Percentiles rank a stretch among this genome's conserved stretches.
phyloP scores from a whole-genome alignment of 345 rosid species.

The Gossypium mustelinum region DNA sequence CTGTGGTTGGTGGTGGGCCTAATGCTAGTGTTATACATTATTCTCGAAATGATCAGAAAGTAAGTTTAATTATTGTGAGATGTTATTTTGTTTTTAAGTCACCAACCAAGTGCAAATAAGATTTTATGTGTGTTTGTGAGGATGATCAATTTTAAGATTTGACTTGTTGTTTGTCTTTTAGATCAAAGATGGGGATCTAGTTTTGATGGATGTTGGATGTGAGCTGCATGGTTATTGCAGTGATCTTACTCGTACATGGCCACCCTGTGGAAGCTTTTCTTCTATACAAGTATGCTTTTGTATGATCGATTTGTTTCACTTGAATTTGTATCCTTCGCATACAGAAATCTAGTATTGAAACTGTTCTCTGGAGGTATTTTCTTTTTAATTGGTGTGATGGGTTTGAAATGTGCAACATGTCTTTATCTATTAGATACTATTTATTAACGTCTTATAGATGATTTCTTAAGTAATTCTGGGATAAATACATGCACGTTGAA shows the following conservation, averaged over 20 bases:
- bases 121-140: slow-evolving; percentile 3
- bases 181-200: slow-evolving; percentile 83
- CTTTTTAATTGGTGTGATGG: neutral
- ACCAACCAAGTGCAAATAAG: neutral
- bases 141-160: neutral
- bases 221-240: slow-evolving; percentile 95
- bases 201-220: slow-evolving; percentile 96
- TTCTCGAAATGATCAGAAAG: slow-evolving; percentile 88
- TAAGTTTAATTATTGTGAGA: slow-evolving; percentile 32
- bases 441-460: neutral
- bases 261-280: slow-evolving; percentile 76
- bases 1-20: slow-evolving; percentile 93
- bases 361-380: neutral
- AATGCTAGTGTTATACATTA: slow-evolving; percentile 92
- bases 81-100: slow-evolving; percentile 3
- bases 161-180: slow-evolving; percentile 27
- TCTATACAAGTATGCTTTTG: slow-evolving; percentile 51
- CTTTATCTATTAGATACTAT: neutral
- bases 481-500: neutral
- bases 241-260: slow-evolving; percentile 97
- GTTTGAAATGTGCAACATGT: neutral
- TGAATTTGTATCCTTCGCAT: neutral
- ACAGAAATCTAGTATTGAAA: neutral
- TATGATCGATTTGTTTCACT: neutral
- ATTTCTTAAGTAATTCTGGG: neutral